Conservation (phyloP, 306 rosid species). For the Cicer pinnatifidum region DNA sequence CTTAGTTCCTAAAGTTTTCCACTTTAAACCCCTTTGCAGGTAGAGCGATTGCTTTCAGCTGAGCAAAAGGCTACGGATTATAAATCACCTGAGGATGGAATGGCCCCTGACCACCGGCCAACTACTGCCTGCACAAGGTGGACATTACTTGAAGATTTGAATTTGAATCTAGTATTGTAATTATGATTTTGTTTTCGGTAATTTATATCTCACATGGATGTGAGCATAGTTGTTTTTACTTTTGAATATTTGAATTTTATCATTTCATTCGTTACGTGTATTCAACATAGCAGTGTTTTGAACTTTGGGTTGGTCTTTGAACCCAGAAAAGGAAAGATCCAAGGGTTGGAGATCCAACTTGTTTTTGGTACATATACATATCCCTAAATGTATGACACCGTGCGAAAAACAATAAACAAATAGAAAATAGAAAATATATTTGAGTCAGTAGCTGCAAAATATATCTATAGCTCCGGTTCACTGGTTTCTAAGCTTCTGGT, state of each 20-base stretch:
- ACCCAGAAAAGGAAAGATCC: conserved; percentile 16
- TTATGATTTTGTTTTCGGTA: conserved; percentile 8
- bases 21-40: conserved; percentile 57
- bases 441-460: neutral
- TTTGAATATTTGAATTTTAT: conserved; percentile 30
- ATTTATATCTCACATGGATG: conserved; percentile 19
- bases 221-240: conserved; percentile 36
- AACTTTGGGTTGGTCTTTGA: conserved; percentile 22
- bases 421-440: neutral
- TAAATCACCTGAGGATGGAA: conserved; percentile 91
- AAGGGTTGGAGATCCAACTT: conserved; percentile 17
- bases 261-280: conserved; percentile 29
- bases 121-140: conserved; percentile 97
- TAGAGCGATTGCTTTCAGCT: conserved; percentile 93
- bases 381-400: conserved; percentile 1
- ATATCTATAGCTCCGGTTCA: conserved; percentile 20
- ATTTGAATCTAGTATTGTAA: conserved; percentile 20
- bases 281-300: conserved; percentile 8
- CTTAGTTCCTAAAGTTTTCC: conserved; percentile 31
- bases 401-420: conserved; percentile 12
- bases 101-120: conserved; percentile 93
- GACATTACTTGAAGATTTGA: conserved; percentile 21
- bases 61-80: conserved; percentile 96
- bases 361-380: neutral
- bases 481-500: conserved; percentile 26